phyloP scores from a whole-genome alignment of 2,329 filamentous ascomycete species.

The Phoma sp. region DNA sequence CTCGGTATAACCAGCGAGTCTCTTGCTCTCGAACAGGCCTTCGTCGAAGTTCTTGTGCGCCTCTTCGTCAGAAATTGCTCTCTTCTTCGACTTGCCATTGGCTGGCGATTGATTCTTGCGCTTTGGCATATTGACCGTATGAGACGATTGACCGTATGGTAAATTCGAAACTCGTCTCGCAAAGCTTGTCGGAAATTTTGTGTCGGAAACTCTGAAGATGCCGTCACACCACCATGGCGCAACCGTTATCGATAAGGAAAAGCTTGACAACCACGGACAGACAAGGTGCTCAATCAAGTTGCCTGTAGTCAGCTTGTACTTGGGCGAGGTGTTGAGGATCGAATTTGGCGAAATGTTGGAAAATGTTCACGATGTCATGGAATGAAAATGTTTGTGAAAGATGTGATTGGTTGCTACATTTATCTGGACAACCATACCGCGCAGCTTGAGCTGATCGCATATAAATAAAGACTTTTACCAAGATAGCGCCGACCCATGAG shows the following conservation, averaged over 20 bases:
- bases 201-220: slow-evolving; percentile 4
- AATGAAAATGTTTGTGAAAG: too few relatives aligned
- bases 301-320: too few relatives aligned
- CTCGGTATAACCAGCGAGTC: slow-evolving; percentile 42
- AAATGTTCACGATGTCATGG: too few relatives aligned
- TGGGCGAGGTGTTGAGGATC: too few relatives aligned
- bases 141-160: neutral
- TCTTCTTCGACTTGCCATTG: slow-evolving; percentile 52
- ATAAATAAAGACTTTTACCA: slow-evolving; percentile 16
- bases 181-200: slow-evolving; percentile 8
- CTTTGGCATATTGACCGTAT: slow-evolving; percentile 39
- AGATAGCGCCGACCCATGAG: slow-evolving; percentile 20
- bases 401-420: slow-evolving; percentile 16
- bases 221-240: slow-evolving; percentile 19
- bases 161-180: neutral
- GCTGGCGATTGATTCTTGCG: slow-evolving; percentile 50
- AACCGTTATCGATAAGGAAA: slow-evolving; percentile 10
- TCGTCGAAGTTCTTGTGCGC: slow-evolving; percentile 48
- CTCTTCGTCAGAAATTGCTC: slow-evolving; percentile 49
- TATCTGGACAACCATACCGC: slow-evolving; percentile 12
- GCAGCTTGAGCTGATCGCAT: slow-evolving; percentile 10
- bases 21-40: slow-evolving; percentile 47
- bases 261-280: neutral
- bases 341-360: too few relatives aligned
- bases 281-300: neutral